phyloP scores from a whole-genome alignment of 768 basidiomycete species.

The Podaxis carcinomalis region DNA sequence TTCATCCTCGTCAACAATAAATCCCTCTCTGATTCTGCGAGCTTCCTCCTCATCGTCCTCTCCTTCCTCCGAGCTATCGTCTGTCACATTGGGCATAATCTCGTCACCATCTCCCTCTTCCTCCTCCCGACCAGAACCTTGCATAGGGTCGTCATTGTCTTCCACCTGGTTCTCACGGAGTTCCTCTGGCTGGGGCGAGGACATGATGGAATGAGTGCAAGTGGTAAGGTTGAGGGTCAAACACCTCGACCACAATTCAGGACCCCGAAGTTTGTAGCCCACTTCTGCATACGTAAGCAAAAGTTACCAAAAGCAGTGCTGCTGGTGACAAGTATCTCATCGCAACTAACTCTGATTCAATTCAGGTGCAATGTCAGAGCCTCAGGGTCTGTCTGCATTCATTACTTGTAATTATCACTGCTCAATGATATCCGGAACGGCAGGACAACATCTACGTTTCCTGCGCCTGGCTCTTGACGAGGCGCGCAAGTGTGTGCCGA shows the following conservation, averaged over 20 bases:
- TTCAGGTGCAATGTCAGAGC: conserved; percentile 1
- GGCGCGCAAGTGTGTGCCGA: conserved; percentile 65
- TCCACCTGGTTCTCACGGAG: conserved; percentile 24
- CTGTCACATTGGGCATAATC: conserved; percentile 51
- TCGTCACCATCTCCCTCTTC: conserved; percentile 58
- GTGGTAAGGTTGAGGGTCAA: conserved; percentile 13
- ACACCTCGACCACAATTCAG: conserved; percentile 7
- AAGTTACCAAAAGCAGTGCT: conserved; percentile 5
- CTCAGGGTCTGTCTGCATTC: conserved; percentile 7
- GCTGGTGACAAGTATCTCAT: neutral
- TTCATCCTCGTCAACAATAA: conserved; percentile 89
- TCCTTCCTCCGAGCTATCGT: conserved; percentile 86
- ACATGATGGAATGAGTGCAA: conserved; percentile 38
- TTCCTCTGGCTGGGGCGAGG: conserved; percentile 42
- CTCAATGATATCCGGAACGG: neutral
- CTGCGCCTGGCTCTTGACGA: conserved; percentile 66
- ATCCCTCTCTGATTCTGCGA: conserved; percentile 75
- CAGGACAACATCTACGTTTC: conserved; percentile 30
- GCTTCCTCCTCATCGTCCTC: conserved; percentile 92
- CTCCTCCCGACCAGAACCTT: conserved; percentile 46
- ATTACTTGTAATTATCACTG: neutral
- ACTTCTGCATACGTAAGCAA: conserved; percentile 14
- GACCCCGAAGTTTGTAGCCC: conserved; percentile 13
- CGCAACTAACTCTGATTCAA: neutral
- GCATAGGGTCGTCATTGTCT: conserved; percentile 61